These are phyloP conservation scores for Podospora pseudopauciseta DNA, from an alignment of 495 filamentous ascomycete species.

Conservation along the genomic window DNA sequence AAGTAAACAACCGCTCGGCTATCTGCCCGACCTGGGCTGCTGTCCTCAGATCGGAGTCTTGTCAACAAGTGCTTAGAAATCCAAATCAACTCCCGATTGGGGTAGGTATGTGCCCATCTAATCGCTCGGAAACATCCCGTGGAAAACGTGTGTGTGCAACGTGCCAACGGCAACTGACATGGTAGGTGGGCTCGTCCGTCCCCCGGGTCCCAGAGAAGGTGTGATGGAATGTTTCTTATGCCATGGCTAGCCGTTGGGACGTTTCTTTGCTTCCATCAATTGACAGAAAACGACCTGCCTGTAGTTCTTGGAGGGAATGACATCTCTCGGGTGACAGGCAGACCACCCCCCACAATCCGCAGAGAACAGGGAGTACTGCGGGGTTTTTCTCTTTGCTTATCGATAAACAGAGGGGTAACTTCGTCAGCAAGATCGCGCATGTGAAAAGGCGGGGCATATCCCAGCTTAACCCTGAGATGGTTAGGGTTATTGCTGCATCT, in stretches of 20 bases:
- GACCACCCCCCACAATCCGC: neutral
- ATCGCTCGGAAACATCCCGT: neutral
- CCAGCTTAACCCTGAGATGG: neutral
- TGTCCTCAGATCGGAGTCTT: neutral
- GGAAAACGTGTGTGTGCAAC: neutral
- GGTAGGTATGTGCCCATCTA: neutral
- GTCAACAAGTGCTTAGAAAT: neutral
- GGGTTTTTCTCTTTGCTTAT: neutral
- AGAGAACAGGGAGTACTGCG: neutral
- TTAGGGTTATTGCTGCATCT: no score
- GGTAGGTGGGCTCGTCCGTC: neutral
- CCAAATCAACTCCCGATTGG: neutral
- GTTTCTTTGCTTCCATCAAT: neutral
- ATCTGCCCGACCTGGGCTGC: neutral
- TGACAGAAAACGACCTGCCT: neutral
- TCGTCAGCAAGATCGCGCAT: neutral
- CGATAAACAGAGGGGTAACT: neutral
- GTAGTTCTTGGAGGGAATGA: neutral
- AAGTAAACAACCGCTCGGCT: neutral
- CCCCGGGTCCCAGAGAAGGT: neutral
- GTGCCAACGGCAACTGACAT: neutral
- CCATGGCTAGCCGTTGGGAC: neutral
- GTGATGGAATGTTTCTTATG: neutral
- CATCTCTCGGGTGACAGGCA: neutral
- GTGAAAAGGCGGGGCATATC: neutral